A percentile compares a stretch with the other conserved stretches of the same genome.
These are phyloP conservation scores for Danielia reshetovae DNA, from an alignment of 805 yeast genomes.

Conservation along the genomic window DNA sequence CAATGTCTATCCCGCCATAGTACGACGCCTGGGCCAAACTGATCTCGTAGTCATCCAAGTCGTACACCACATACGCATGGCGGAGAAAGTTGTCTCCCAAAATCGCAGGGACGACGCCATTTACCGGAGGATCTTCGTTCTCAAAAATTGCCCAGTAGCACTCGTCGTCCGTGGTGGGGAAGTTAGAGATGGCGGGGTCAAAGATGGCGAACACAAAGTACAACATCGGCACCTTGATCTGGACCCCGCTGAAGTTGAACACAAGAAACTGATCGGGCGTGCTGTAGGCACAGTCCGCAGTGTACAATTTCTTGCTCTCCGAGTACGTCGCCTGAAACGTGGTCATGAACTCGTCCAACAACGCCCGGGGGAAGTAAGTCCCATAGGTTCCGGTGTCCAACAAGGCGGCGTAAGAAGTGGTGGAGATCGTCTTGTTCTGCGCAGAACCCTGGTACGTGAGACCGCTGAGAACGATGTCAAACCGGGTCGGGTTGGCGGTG, in stretches of 20 bases:
- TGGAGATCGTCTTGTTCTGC: constrained; percentile 6
- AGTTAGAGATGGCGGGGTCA: no score
- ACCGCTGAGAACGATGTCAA: constrained; percentile 47
- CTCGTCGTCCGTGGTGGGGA: no score
- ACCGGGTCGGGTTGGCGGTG: constrained; percentile 34
- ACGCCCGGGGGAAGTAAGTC: constrained; percentile 41
- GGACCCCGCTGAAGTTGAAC: constrained; percentile 3
- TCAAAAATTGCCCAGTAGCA: no score
- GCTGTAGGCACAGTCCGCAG: no score
- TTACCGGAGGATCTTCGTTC: no score
- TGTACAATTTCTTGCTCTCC: no score
- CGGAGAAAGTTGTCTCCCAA: constrained; percentile 67
- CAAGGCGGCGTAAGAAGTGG: constrained; percentile 11
- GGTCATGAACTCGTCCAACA: constrained; percentile 20
- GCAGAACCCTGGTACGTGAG: constrained; percentile 18
- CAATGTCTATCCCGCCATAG: constrained; percentile 36
- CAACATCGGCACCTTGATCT: constrained; percentile 3
- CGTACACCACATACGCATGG: constrained; percentile 61
- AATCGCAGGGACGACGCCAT: no score
- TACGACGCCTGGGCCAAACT: constrained; percentile 47
- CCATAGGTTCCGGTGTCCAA: constrained; percentile 56
- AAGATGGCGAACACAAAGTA: constrained; percentile 2
- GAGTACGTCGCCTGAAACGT: no score
- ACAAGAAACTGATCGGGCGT: no score
- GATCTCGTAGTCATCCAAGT: constrained; percentile 52